Base-by-base conservation (phyloP, 2,329 filamentous ascomycete species). In the Phyllachora maydis region DNA sequence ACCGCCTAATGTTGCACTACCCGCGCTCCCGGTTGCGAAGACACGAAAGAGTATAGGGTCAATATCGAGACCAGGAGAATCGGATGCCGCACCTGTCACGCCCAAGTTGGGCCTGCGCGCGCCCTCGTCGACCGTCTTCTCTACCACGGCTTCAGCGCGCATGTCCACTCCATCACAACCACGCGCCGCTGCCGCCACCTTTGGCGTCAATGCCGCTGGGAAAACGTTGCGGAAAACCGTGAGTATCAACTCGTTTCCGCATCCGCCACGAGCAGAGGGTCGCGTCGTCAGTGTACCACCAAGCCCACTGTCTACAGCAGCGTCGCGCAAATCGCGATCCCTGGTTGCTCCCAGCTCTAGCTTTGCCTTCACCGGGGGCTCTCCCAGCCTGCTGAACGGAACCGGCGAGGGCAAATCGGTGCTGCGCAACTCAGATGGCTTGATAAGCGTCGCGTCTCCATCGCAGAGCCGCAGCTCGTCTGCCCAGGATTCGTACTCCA, bases 211-310 rank as follows among this genome's bases (percentile, higher is more conserved):
- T 30, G 53, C 54, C 16, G 54, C 65, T 4, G 66, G 68, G 14
- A 83, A 72, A 45, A 67, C 71, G 2, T 49, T 93, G 26, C 69
- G 82, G 31, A 90, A 90, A 49, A 77, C 77, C 1, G 74, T 91
- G 39, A 93, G 83, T 56, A 91, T 93, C 40, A 85, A 83, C 41
- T 73, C 81, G 1, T 93, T 95, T 40, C 85, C 85, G 15, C 77
- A 91, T 33, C 85, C 85, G 9, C 85, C 85, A 9, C 71, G 71
- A 34, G 65, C 69, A 22, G 59, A 62, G 25, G 58, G 50, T 25
- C 59, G 63, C 33, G 50, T 56, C 22, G 52, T 52, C 36, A 81
- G 60, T 48, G 53, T 68, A 27, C 77, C 65, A 24, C 65, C 59
- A 26, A 65, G 65, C 47, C 67, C 60, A 31, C 47, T 71, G 21